These are phyloP conservation scores for Trichoderma sp. DNA, from an alignment of 2,329 filamentous ascomycete genomes.

Conservation along the genomic window DNA sequence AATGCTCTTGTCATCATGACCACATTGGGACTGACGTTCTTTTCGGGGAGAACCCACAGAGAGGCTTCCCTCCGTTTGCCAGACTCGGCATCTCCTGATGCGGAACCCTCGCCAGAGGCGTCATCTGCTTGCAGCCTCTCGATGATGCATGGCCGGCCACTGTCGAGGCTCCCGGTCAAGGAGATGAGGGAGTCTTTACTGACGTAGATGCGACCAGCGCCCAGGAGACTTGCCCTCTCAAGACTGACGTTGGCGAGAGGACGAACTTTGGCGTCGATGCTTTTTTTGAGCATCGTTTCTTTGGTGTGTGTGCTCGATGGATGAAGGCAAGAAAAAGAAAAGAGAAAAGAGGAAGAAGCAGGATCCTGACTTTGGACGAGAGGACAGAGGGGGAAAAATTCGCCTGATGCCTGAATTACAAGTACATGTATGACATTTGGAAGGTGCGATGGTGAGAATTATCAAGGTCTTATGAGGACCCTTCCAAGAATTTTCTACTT, in stretches of 20 bases:
- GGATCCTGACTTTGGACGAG: too few relatives aligned
- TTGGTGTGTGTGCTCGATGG: background rate
- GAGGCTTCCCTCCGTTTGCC: conserved; percentile 48
- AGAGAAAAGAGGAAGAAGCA: too few relatives aligned
- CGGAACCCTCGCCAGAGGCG: conserved; percentile 25
- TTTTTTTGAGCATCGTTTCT: conserved; percentile 40
- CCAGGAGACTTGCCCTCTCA: conserved; percentile 47
- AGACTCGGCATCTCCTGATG: background rate
- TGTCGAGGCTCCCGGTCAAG: conserved; percentile 48
- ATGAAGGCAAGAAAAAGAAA: background rate
- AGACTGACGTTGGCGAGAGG: conserved; percentile 47
- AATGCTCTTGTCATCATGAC: conserved; percentile 74
- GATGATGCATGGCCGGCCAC: conserved; percentile 48
- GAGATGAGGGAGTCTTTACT: conserved; percentile 52
- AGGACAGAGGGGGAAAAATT: too few relatives aligned
- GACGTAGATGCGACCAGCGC: conserved; percentile 52
- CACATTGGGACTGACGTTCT: conserved; percentile 67
- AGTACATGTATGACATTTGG: background rate
- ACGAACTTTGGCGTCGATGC: conserved; percentile 47
- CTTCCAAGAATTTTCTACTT: conserved; percentile 21
- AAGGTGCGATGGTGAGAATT: background rate
- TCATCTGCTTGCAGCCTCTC: conserved; percentile 39
- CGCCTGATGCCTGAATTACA: too few relatives aligned
- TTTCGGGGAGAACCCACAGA: conserved; percentile 54
- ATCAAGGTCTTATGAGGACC: background rate